Evolutionary conservation across 495 filamentous ascomycete species (phyloP), one percentile per base, ranked within the genome.

Genomic region (Daldinia grandis): DNA sequence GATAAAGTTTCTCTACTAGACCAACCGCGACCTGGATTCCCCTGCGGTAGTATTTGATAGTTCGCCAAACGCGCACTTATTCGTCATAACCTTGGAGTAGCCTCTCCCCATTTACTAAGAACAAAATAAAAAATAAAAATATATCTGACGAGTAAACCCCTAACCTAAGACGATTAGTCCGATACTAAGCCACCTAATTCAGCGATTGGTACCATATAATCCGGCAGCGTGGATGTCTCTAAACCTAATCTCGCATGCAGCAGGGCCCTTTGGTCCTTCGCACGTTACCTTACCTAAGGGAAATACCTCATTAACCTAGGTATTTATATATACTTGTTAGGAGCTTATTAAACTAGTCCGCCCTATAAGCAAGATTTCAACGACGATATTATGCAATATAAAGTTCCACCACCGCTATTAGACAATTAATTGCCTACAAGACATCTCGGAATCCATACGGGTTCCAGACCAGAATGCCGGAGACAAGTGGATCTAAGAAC

Each of bases 161-260:
- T 12, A 12, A 37, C 15, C 27, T 12, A 12, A 37, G 15, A 44
- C 9, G 5, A 24, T 10, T 42, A 19, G 6, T n/a, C 44, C 21
- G 56, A 31, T 42, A 27, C 30, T 31, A 31, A 31, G 30, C 6
- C 4, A 27, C 2, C 2, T 35, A 35, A 35, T 14, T n/a, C 8
- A 59, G 25, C 25, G 56, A 44, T 56, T 57, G 30, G 50, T 50
- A 51, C 31, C 35, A 42, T 33, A n/a, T 28, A 62, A 62, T 50
- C 70, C 70, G 62, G 50, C 65, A 62, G 49, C 62, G 12, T 69
- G 70, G 70, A 47, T 68, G 51, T 62, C 50, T 58, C 57, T 35
- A 69, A 73, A 73, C 62, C 40, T 66, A 62, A 73, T 69, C 70
- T 73, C 25, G 38, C 25, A 37, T 62, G 25, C 57, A 44, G 44